Evolutionary conservation across 768 basidiomycete genomes (phyloP).

Genomic region (Amanita phalloides): DNA sequence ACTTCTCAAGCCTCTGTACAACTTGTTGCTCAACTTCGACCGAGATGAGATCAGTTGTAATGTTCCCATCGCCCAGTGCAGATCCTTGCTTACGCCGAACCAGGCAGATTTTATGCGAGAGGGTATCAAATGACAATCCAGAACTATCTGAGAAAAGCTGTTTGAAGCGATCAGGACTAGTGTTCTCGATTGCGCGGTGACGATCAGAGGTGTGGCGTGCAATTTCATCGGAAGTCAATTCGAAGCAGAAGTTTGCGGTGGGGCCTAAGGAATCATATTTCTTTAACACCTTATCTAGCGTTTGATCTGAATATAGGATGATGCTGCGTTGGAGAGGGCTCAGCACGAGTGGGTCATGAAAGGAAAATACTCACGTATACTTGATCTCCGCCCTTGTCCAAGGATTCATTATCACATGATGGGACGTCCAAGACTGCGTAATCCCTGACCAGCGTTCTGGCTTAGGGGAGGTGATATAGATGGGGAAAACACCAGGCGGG

Average conservation of each 20-base stretch:
- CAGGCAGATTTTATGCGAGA: constrained; percentile 1
- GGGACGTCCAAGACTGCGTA: too few relatives aligned
- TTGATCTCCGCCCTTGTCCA: too few relatives aligned
- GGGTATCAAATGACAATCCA: not conserved
- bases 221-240: not conserved
- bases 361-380: too few relatives aligned
- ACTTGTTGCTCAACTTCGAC: not conserved
- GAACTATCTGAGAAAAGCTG: not conserved
- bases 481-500: too few relatives aligned
- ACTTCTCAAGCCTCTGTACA: not conserved
- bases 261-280: constrained; percentile 1
- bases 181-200: not conserved
- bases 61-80: not conserved
- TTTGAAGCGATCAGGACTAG: not conserved
- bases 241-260: not conserved
- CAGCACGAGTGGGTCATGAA: too few relatives aligned
- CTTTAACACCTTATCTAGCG: too few relatives aligned
- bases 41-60: not conserved
- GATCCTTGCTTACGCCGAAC: not conserved
- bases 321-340: too few relatives aligned
- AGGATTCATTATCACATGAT: too few relatives aligned
- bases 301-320: too few relatives aligned
- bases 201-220: not conserved
- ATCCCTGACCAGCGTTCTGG: too few relatives aligned
- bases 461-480: too few relatives aligned